Evolutionary conservation across 176 grass and related monocot genomes (phyloP).

Genomic region (Tillandsia fasciculata): DNA sequence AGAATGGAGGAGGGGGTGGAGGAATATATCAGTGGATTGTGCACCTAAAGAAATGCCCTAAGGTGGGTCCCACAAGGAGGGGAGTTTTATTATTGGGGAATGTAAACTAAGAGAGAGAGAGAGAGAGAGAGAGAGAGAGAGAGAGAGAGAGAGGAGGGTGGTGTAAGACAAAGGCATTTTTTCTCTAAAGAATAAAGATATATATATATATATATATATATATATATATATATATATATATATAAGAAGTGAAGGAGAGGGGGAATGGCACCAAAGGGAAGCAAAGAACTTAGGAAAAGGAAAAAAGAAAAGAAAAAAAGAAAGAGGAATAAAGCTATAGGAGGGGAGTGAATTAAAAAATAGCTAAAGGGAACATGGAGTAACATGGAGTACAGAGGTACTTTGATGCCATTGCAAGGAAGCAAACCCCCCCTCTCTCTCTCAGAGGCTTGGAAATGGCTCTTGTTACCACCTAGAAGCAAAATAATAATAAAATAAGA

Average conservation of each 20-base stretch:
- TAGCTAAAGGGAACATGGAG: slow-evolving; percentile 35
- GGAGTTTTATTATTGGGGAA: no score
- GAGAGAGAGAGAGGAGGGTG: neutral
- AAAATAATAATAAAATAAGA: no score
- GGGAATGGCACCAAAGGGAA: no score
- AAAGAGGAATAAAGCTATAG: slow-evolving; percentile 29
- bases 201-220: no score
- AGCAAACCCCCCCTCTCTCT: neutral
- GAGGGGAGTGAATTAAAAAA: slow-evolving; percentile 17
- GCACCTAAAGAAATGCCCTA: neutral
- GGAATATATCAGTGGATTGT: neutral
- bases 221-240: no score
- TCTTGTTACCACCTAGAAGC: slow-evolving; percentile 23
- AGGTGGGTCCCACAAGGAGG: neutral
- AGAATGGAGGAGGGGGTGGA: neutral
- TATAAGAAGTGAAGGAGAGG: no score
- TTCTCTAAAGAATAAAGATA: slow-evolving; percentile 7
- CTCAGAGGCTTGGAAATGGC: slow-evolving; percentile 9
- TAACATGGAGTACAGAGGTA: slow-evolving; percentile 43
- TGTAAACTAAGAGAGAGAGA: neutral
- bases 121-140: neutral
- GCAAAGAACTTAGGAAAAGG: slow-evolving; percentile 26
- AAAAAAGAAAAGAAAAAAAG: slow-evolving; percentile 9
- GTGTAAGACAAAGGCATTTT: neutral
- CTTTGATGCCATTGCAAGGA: slow-evolving; percentile 61